Percentiles rank a stretch among this genome's conserved stretches.
phyloP scores from a whole-genome alignment of 1,139 yeast species.

The Arxiozyma telluris region DNA sequence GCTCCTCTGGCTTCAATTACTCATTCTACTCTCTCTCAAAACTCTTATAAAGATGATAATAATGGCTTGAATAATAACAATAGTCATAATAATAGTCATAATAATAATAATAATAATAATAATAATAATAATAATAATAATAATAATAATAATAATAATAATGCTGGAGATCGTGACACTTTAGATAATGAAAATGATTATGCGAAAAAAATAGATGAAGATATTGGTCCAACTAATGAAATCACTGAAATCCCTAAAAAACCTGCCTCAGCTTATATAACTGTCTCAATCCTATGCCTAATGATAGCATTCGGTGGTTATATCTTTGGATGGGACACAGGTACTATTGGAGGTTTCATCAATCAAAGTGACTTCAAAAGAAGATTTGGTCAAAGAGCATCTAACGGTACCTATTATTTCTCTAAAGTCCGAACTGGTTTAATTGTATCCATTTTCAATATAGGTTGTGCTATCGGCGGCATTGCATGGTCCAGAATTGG shows the following conservation, averaged over 20 bases:
- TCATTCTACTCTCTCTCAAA: conserved; percentile 1
- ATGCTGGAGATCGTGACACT: neutral
- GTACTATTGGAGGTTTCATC: conserved; percentile 10
- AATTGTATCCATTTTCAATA: conserved; percentile 8
- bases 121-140: no score
- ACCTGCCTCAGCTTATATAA: conserved; percentile 5
- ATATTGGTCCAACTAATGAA: neutral
- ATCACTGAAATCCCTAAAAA: conserved; percentile 6
- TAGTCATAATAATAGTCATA: no score
- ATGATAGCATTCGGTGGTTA: conserved; percentile 9
- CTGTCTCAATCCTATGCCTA: conserved; percentile 4
- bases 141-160: neutral
- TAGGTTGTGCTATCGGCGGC: conserved; percentile 9
- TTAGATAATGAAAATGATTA: conserved; percentile 1
- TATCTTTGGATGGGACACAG: conserved; percentile 10
- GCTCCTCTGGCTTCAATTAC: conserved; percentile 1
- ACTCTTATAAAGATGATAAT: conserved; percentile 2
- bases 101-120: no score
- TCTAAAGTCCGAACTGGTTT: conserved; percentile 10
- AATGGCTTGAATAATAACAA: neutral
- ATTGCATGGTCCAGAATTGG: conserved; percentile 5
- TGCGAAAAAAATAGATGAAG: conserved; percentile 7
- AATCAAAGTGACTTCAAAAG: conserved; percentile 7
- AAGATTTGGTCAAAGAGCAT: conserved; percentile 8
- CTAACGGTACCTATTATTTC: conserved; percentile 9